phyloP scores from a whole-genome alignment of 345 rosid genomes.

The Citrus medica region DNA sequence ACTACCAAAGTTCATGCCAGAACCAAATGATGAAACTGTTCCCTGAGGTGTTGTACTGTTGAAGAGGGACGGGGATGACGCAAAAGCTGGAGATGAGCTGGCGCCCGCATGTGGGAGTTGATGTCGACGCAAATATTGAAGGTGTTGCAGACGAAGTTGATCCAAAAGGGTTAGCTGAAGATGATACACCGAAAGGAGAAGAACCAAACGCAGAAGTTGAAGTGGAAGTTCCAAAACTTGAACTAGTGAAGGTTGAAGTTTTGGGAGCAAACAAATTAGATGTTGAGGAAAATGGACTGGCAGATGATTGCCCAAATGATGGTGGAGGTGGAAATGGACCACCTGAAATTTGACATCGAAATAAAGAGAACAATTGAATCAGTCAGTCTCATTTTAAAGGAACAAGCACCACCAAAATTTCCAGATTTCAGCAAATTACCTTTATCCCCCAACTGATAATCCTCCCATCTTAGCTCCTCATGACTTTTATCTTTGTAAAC shows the following conservation, averaged over 20 bases:
- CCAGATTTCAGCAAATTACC: conserved; percentile 37
- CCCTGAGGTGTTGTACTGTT: conserved; percentile 40
- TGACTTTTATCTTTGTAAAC: conserved; percentile 66
- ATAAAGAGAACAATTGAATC: not conserved
- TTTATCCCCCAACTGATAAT: conserved; percentile 93
- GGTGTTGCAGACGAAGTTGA: conserved; percentile 35
- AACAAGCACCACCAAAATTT: not conserved
- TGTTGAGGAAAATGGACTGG: conserved; percentile 46
- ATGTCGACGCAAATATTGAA: conserved; percentile 39
- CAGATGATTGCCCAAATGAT: conserved; percentile 47
- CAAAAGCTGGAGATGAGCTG: conserved; percentile 48
- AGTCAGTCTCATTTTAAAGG: not conserved
- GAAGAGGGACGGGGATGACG: conserved; percentile 57
- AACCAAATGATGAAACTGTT: conserved; percentile 40
- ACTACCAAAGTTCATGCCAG: conserved; percentile 34
- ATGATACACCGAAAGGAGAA: conserved; percentile 28
- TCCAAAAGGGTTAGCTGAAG: conserved; percentile 48
- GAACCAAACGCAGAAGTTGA: conserved; percentile 33
- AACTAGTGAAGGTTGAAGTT: conserved; percentile 31
- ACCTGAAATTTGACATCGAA: conserved; percentile 43
- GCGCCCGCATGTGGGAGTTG: conserved; percentile 44
- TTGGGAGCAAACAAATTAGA: conserved; percentile 55
- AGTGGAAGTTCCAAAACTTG: conserved; percentile 41
- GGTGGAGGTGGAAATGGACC: conserved; percentile 54
- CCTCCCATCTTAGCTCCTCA: conserved; percentile 96